phyloP scores from a whole-genome alignment of 805 yeast genomes.

The Candida qinlingensis region DNA sequence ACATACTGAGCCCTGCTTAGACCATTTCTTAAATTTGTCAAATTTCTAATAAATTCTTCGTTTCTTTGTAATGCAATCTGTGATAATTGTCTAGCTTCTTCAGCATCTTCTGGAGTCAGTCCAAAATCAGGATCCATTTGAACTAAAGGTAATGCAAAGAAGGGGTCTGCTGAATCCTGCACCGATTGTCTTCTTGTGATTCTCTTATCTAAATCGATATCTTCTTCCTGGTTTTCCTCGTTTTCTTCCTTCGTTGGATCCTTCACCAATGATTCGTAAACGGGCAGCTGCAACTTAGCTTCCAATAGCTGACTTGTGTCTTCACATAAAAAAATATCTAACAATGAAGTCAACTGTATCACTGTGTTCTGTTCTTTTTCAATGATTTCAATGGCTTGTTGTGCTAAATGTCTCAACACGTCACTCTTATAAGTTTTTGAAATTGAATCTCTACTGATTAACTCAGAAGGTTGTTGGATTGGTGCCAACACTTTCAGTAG shows the following conservation, averaged over 20 bases:
- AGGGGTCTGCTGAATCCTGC: conserved; percentile 45
- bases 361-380: conserved; percentile 78
- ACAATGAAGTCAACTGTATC: conserved; percentile 61
- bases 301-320: conserved; percentile 67
- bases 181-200: conserved; percentile 23
- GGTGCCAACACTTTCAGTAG: conserved; percentile 66
- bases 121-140: conserved; percentile 42
- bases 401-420: conserved; percentile 56
- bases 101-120: conserved; percentile 50
- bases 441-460: conserved; percentile 65
- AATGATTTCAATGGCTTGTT: conserved; percentile 69
- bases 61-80: conserved; percentile 78
- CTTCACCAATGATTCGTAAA: conserved; percentile 45
- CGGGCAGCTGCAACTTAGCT: conserved; percentile 58
- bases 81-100: conserved; percentile 64
- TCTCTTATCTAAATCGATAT: conserved; percentile 24
- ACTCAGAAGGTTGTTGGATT: conserved; percentile 72
- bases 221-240: conserved; percentile 11
- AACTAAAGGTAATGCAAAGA: conserved; percentile 57
- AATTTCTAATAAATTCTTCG: conserved; percentile 80
- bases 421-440: conserved; percentile 57
- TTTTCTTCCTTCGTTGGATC: conserved; percentile 16
- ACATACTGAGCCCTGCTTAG: conserved; percentile 73
- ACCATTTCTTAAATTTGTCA: conserved; percentile 69
- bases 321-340: conserved; percentile 83